Conservation (phyloP, 371 early-diverging fungal species). For the Lichtheimia hyalospora region DNA sequence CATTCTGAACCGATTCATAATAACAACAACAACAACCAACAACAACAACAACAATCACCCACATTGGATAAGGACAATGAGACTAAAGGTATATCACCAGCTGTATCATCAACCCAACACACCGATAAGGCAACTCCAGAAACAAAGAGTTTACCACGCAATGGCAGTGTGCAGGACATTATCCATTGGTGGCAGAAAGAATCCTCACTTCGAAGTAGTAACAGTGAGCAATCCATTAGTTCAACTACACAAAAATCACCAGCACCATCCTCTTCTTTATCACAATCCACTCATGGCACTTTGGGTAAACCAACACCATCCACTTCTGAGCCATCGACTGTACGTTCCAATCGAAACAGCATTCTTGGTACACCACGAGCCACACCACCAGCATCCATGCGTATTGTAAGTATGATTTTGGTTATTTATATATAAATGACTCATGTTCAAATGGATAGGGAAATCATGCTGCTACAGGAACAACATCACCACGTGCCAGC, state of each 20-base stretch:
- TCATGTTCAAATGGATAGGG: too few relatives aligned
- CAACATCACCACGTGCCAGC: constrained; percentile 6
- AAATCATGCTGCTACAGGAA: too few relatives aligned
- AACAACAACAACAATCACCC: too few relatives aligned
- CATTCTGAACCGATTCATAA: too few relatives aligned
- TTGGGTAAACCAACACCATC: neutral
- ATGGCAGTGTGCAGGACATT: constrained; percentile 10
- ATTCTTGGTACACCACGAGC: neutral
- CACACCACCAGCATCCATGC: constrained; percentile 4
- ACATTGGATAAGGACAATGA: too few relatives aligned
- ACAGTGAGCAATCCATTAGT: neutral
- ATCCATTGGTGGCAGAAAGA: constrained; percentile 18
- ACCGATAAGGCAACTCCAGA: too few relatives aligned
- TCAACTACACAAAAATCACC: neutral
- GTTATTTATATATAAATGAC: neutral
- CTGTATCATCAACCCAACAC: too few relatives aligned
- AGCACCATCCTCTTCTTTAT: neutral
- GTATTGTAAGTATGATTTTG: constrained; percentile 1
- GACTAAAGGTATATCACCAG: too few relatives aligned
- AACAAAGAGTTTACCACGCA: neutral
- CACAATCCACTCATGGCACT: neutral
- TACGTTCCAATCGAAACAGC: neutral
- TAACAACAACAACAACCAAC: too few relatives aligned
- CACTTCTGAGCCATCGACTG: neutral
- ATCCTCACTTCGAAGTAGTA: constrained; percentile 4